Evolutionary conservation across 192 early-diverging fungal genomes (phyloP).

Genomic region (Pilaira anomala): DNA sequence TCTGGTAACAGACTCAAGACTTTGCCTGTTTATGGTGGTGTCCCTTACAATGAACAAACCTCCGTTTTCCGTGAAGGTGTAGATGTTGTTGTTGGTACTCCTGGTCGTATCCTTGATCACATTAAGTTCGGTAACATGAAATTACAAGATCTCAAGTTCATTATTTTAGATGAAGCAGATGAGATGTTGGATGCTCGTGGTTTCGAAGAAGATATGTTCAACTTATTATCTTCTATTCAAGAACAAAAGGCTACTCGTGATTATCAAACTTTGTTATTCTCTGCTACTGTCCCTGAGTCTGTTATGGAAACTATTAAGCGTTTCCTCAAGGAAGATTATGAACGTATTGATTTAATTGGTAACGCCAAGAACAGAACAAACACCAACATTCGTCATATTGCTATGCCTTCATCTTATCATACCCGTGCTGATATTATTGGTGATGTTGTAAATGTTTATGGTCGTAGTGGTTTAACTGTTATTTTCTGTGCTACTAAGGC

Average conservation of each 20-base stretch:
- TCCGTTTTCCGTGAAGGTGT: constrained; percentile 68
- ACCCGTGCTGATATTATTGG: constrained; percentile 88
- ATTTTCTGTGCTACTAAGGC: constrained; percentile 96
- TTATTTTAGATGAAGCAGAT: constrained; percentile 82
- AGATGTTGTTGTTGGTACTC: constrained; percentile 80
- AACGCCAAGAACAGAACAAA: constrained; percentile 87
- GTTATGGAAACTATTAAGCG: constrained; percentile 65
- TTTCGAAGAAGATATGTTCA: constrained; percentile 78
- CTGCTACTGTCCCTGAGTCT: constrained; percentile 81
- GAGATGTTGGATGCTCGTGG: constrained; percentile 82
- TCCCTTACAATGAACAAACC: constrained; percentile 82
- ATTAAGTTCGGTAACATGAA: constrained; percentile 82
- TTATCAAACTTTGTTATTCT: constrained; percentile 80
- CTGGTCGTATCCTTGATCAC: constrained; percentile 71
- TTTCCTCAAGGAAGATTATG: constrained; percentile 57
- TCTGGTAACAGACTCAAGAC: constrained; percentile 56
- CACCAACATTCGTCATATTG: constrained; percentile 80
- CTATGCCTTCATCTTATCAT: constrained; percentile 84
- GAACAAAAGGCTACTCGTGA: constrained; percentile 66
- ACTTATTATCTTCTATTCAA: constrained; percentile 67
- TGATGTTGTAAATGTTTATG: constrained; percentile 92
- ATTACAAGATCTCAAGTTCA: constrained; percentile 55
- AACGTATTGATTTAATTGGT: constrained; percentile 81
- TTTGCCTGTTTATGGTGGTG: constrained; percentile 86
- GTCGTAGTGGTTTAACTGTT: constrained; percentile 76